phyloP scores from a whole-genome alignment of 1,284 basidiomycete genomes.

The Cryptococcus jaspeensis region DNA sequence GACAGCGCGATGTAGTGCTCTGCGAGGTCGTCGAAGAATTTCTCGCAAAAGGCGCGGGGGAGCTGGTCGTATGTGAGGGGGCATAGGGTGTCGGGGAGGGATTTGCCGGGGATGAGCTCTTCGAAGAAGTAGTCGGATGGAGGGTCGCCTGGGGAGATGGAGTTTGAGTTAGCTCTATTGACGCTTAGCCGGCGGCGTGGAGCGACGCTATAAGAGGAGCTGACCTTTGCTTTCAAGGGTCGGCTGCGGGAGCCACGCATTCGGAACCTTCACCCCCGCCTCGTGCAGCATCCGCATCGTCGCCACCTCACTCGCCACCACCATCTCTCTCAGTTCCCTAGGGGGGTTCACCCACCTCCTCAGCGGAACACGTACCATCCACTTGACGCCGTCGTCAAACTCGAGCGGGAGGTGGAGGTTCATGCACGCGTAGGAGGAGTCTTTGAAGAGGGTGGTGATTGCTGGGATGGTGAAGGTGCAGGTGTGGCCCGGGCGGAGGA shows the following conservation, averaged over 20 bases:
- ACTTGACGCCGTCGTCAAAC: constrained; percentile 13
- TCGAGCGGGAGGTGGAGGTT: constrained; percentile 6
- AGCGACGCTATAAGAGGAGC: too few species aligned
- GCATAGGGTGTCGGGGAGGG: neutral
- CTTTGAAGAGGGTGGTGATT: neutral
- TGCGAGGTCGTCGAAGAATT: too few species aligned
- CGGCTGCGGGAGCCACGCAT: neutral
- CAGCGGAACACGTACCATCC: neutral
- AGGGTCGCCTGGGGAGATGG: neutral
- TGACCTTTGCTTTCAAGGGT: neutral
- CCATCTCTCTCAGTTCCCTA: neutral
- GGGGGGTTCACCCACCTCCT: neutral
- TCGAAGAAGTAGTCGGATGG: constrained; percentile 5
- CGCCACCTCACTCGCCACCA: constrained; percentile 6
- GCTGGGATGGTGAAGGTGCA: neutral
- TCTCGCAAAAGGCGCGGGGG: neutral
- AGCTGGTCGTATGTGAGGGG: neutral
- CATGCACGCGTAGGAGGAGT: neutral
- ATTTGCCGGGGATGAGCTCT: constrained; percentile 7
- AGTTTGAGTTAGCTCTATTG: neutral
- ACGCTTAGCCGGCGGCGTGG: neutral
- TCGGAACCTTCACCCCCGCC: constrained; percentile 5
- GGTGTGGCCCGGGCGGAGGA: neutral
- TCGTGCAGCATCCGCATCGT: constrained; percentile 7
- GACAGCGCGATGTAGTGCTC: constrained; percentile 6